Evolutionary conservation across 2,329 filamentous ascomycete species (phyloP), one percentile per base, ranked within the genome.

Genomic region (Ceratocystis smalleyi): DNA sequence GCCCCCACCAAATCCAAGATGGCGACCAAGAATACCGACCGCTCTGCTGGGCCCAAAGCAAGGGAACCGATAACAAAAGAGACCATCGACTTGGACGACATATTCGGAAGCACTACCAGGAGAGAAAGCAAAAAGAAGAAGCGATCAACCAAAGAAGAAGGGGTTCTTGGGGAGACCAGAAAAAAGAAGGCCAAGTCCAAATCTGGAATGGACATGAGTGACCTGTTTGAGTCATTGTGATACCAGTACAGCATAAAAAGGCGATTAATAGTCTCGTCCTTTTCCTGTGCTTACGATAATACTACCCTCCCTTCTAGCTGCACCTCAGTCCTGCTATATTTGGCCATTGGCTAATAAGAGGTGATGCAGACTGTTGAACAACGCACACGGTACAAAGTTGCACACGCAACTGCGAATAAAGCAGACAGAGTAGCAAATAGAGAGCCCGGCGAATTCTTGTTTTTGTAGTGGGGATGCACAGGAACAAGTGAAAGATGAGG

Each of bases 161-260:
- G 10, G 24, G 43, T 22, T 10, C 10, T n/a, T 1, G 59, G 22
- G 22, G 69, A 66, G 19, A 71, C 71, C 65, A 75, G 77, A 65
- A 77, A 74, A 67, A 82, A 78, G 71, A 84, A 81, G 73, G 83
- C 81, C 69, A 80, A 78, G 69, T 80, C 78, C 64, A 81, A 77
- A 68, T 80, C 77, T 45, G 76, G 77, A 5, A 66, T 65, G 5
- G 61, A 65, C 17, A 61, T 66, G 22, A 65, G 65, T 45, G 65
- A 65, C 70, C 73, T 92, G 27, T 94, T 94, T 70, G 79, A 78
- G 62, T 80, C 80, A 8, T 73, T 89, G 22, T 65, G 24, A 57
- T 51, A 8, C 27, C 3, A 24, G 22, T n/a, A 57, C 54, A n/a
- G 12, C 17, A 15, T n/a, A 35, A 3, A n/a, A 30, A 35, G 32